These are phyloP conservation scores for Pseudopithomyces chartarum DNA, from an alignment of 2,329 filamentous ascomycete species.

Conservation along the genomic window DNA sequence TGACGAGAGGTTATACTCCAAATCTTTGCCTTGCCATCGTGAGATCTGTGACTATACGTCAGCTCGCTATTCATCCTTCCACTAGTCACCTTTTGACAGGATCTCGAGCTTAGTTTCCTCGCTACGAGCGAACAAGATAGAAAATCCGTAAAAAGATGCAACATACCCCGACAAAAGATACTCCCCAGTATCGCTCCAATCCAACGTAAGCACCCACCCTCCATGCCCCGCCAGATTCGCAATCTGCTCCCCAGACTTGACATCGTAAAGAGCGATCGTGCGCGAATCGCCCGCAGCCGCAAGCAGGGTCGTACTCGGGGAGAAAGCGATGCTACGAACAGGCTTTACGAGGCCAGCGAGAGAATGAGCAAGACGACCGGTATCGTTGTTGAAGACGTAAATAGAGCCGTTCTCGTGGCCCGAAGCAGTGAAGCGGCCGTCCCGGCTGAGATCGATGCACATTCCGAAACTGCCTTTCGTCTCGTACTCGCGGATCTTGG, in stretches of 20 bases:
- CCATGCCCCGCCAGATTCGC: conserved; percentile 79
- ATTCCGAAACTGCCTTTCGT: conserved; percentile 92
- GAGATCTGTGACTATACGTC: conserved; percentile 57
- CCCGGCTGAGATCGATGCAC: conserved; percentile 77
- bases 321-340: conserved; percentile 85
- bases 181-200: conserved; percentile 93
- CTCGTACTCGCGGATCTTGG: conserved; percentile 81
- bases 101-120: too few species aligned
- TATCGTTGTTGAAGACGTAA: conserved; percentile 94
- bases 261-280: conserved; percentile 90
- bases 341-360: conserved; percentile 85
- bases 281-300: conserved; percentile 89
- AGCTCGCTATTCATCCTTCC: background rate
- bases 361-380: conserved; percentile 82
- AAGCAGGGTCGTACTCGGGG: conserved; percentile 79
- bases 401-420: conserved; percentile 91
- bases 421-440: conserved; percentile 86
- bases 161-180: conserved; percentile 79
- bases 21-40: conserved; percentile 94
- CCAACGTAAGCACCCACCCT: conserved; percentile 87
- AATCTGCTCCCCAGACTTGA: conserved; percentile 88
- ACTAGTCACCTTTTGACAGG: background rate
- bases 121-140: background rate
- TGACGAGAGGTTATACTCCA: conserved; percentile 85
- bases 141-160: background rate